These are phyloP conservation scores for Neurospora tetraspora DNA, from an alignment of 495 filamentous ascomycete genomes.

Conservation along the genomic window DNA sequence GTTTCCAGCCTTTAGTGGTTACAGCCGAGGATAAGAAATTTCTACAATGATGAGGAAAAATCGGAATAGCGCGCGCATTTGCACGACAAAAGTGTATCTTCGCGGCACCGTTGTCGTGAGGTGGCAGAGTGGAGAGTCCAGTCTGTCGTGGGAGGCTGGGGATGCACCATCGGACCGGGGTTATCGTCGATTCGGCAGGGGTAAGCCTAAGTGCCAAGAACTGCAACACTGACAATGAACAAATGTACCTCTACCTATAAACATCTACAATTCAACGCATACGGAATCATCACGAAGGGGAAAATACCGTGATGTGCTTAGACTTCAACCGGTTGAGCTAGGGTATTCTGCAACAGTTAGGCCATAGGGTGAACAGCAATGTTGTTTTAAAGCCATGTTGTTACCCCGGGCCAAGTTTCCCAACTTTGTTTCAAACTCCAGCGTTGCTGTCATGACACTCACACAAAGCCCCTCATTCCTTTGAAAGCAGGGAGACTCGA, in stretches of 20 bases:
- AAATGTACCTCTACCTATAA: not conserved
- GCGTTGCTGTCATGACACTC: not conserved
- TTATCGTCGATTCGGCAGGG: not conserved
- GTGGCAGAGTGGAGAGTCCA: not conserved
- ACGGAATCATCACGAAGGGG: not conserved
- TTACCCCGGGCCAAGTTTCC: not conserved
- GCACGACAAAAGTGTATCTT: not conserved
- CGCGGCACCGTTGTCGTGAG: not conserved
- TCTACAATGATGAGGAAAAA: not conserved
- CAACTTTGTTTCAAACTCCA: not conserved
- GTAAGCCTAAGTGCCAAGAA: not conserved
- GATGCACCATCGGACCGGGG: not conserved
- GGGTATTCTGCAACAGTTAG: not conserved
- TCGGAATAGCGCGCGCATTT: not conserved
- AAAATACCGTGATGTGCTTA: not conserved
- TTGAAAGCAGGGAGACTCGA: slow-evolving; percentile 29
- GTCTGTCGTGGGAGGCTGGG: not conserved
- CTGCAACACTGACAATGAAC: not conserved
- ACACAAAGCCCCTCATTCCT: slow-evolving; percentile 44
- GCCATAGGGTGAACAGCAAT: not conserved
- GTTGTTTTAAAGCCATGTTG: not conserved
- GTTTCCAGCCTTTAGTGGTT: not conserved
- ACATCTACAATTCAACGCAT: not conserved
- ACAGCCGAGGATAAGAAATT: not conserved
- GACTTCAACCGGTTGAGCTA: not conserved